Base-by-base conservation (phyloP, 768 basidiomycete genomes). In the Mycena belliarum region DNA sequence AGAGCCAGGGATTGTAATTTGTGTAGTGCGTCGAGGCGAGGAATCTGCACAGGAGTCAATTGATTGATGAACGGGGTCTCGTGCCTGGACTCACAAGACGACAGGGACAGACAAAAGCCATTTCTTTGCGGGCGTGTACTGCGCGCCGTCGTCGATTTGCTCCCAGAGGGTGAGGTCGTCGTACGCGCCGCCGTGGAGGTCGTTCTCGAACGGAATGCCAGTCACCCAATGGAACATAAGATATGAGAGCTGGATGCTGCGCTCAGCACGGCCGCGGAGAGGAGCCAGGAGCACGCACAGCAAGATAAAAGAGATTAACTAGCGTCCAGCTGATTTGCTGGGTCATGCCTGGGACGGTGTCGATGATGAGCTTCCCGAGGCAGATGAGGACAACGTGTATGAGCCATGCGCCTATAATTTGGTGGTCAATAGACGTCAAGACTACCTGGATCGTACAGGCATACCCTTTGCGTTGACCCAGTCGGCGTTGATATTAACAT, bases 201-300 rank as follows among this genome's bases (percentile, higher is more conserved):
- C 87, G 55, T 85, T 87, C 66, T 94, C 89, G 72, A 98, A 98
- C 9, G 96, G 96, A 41, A 96, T 94, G 52, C 96, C 96, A 10
- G 95, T 98, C 48, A 95, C 94, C 82, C 92, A 93, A 70, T 98
- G 96, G 79, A 98, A 98, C 91, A 98, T 95, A 60, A 98, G 81
- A 76, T 96, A 98, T 12, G 95, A 93, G n/a, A 94, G 70, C 95
- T 96, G 66, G 23, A 25, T 10, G 24, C 32, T 35, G 41, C 41
- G 57, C 26, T 49, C 6, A 59, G 48, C 50, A 47, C 24, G 37
- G 18, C 33, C 37, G 21, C 40, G 12, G 41, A 48, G 45, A 28
- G 52, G 32, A 18, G 43, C 42, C 48, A 9, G 11, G 6, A 51
- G 7, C n/a, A 81, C 92, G 60, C 70, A 98, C 96, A 44, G 88